Percentiles rank a stretch among this genome's conserved stretches.
Evolutionary conservation across 164 flowering plant species (phyloP).

Genomic region (Magnolia sinica): DNA sequence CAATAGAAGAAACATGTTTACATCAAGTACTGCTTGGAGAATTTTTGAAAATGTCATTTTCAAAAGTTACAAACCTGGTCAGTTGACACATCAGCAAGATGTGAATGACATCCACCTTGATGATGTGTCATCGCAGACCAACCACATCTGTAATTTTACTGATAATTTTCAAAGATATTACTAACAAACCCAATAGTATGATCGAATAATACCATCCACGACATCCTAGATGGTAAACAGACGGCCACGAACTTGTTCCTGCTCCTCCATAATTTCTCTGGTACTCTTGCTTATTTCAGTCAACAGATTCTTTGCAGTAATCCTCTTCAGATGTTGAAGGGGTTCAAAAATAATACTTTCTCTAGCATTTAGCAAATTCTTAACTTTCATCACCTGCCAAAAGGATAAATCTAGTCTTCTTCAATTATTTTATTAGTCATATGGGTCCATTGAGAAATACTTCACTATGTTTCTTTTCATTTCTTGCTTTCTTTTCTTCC

Average conservation of each 20-base stretch:
- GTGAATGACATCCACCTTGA: not conserved
- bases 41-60: not conserved
- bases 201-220: conserved; percentile 83
- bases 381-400: conserved; percentile 79
- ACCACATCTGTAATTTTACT: no score
- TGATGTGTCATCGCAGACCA: not conserved
- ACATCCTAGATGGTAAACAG: conserved; percentile 97
- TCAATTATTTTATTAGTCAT: not conserved
- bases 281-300: conserved; percentile 65
- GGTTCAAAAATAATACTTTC: conserved; percentile 93
- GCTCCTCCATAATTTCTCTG: conserved; percentile 48
- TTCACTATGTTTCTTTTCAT: no score
- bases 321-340: conserved; percentile 71
- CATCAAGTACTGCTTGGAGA: not conserved
- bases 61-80: no score
- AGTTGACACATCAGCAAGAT: not conserved
- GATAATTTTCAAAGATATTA: not conserved
- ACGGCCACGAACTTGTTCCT: conserved; percentile 96
- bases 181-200: conserved; percentile 78
- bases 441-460: not conserved
- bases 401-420: not conserved
- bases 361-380: conserved; percentile 96
- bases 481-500: no score
- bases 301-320: conserved; percentile 42
- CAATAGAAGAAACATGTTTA: not conserved